Evolutionary conservation across 768 basidiomycete genomes (phyloP).

Genomic region (Boletus rubroflammeus): DNA sequence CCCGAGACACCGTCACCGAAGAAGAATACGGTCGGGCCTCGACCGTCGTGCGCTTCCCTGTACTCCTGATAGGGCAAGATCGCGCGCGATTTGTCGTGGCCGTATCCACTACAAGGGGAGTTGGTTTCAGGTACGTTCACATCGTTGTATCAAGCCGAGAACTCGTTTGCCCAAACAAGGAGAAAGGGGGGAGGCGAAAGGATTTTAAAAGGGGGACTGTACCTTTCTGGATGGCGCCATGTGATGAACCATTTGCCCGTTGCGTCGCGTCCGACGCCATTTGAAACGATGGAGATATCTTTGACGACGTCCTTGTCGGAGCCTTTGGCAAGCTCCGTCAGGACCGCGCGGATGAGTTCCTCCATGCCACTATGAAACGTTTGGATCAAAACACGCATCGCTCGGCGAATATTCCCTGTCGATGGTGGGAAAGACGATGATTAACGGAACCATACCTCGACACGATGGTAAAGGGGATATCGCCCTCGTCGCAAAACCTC

Average conservation of each 20-base stretch:
- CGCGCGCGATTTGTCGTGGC: slow-evolving; percentile 95
- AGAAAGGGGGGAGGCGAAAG: too few species aligned
- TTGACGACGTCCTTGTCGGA: slow-evolving; percentile 53
- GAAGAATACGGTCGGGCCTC: slow-evolving; percentile 80
- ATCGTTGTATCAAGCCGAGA: neutral
- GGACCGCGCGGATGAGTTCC: slow-evolving; percentile 86
- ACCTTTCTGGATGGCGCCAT: slow-evolving; percentile 88
- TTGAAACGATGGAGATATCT: slow-evolving; percentile 90
- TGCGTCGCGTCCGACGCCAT: slow-evolving; percentile 73
- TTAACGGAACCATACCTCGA: slow-evolving; percentile 59
- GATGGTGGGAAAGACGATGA: slow-evolving; percentile 9
- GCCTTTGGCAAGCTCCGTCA: slow-evolving; percentile 66
- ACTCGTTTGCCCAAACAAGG: neutral
- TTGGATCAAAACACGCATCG: slow-evolving; percentile 3
- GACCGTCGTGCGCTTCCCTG: slow-evolving; percentile 14
- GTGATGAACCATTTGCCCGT: slow-evolving; percentile 68
- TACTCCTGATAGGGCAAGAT: slow-evolving; percentile 81
- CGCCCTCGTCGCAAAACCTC: slow-evolving; percentile 72
- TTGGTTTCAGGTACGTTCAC: slow-evolving; percentile 1
- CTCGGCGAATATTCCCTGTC: neutral
- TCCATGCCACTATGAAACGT: slow-evolving; percentile 77
- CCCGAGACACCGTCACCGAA: slow-evolving; percentile 98
- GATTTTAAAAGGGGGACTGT: slow-evolving; percentile 15
- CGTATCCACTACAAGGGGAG: slow-evolving; percentile 55
- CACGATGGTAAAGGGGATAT: slow-evolving; percentile 89